phyloP scores from a whole-genome alignment of 2,329 filamentous ascomycete species.

The Ophiocordyceps sinensis region DNA sequence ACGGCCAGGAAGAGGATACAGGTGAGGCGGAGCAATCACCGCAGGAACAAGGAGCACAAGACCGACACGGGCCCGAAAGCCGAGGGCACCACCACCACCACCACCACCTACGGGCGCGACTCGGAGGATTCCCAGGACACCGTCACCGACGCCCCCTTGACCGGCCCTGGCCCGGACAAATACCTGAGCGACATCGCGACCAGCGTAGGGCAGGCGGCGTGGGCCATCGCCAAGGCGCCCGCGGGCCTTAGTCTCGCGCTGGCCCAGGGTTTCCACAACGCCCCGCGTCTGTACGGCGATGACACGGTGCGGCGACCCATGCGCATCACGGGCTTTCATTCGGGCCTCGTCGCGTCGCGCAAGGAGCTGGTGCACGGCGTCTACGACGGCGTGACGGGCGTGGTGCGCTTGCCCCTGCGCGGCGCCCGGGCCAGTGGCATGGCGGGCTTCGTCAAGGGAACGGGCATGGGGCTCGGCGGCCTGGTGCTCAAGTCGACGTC shows the following conservation, averaged over 20 bases:
- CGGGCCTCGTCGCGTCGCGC: constrained; percentile 45
- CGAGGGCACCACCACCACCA: too few relatives aligned
- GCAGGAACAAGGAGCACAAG: constrained; percentile 28
- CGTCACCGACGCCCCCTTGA: not conserved
- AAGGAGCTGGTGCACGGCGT: constrained; percentile 48
- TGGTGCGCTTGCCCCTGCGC: constrained; percentile 43
- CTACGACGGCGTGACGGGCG: constrained; percentile 49
- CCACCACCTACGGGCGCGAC: not conserved
- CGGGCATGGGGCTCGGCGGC: constrained; percentile 49
- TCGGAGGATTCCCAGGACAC: not conserved
- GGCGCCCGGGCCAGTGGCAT: constrained; percentile 40
- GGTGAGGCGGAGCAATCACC: constrained; percentile 34
- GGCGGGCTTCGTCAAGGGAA: constrained; percentile 32
- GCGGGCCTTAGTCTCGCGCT: constrained; percentile 46
- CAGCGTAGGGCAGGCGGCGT: constrained; percentile 34
- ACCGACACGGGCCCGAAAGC: too few relatives aligned
- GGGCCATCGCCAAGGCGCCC: constrained; percentile 39
- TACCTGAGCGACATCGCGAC: constrained; percentile 35
- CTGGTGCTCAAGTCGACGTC: constrained; percentile 51
- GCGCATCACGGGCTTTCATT: constrained; percentile 49
- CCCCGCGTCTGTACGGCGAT: constrained; percentile 55
- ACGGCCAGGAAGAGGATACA: constrained; percentile 39
- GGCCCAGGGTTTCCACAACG: constrained; percentile 58
- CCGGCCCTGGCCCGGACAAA: constrained; percentile 10
- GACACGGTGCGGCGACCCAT: constrained; percentile 50